These are phyloP conservation scores for Zizania palustris DNA, from an alignment of 202 grass and related monocot genomes.

Conservation along the genomic window DNA sequence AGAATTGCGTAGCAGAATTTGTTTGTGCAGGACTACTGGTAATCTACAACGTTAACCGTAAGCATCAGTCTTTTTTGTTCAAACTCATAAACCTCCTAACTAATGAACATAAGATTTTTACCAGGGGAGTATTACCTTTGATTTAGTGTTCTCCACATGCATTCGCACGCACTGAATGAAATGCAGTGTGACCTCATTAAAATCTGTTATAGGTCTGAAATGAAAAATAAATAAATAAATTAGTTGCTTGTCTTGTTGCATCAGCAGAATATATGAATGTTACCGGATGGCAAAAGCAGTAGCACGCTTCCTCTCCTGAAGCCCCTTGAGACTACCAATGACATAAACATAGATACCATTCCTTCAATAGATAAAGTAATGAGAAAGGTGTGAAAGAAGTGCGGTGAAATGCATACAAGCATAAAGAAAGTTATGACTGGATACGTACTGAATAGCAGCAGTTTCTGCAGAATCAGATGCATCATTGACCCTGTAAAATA, in stretches of 20 bases:
- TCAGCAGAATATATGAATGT: slow-evolving; percentile 8
- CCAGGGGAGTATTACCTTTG: slow-evolving; percentile 51
- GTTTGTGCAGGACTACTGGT: slow-evolving; percentile 41
- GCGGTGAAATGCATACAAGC: background rate
- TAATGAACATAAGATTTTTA: slow-evolving; percentile 6
- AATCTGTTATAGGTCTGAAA: slow-evolving; percentile 79
- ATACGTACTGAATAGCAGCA: slow-evolving; percentile 72
- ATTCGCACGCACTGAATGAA: slow-evolving; percentile 90
- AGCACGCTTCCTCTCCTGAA: slow-evolving; percentile 79
- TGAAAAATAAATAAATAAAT: slow-evolving; percentile 5
- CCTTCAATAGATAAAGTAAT: slow-evolving; percentile 49
- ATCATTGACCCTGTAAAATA: slow-evolving; percentile 76
- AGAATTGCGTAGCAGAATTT: slow-evolving; percentile 44
- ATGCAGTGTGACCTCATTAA: slow-evolving; percentile 78
- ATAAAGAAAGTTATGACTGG: background rate
- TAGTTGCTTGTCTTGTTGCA: slow-evolving; percentile 8
- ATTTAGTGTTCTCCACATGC: slow-evolving; percentile 81
- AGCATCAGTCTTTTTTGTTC: background rate
- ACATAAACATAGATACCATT: slow-evolving; percentile 87
- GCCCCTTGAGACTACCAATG: slow-evolving; percentile 83
- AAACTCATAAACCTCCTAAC: background rate
- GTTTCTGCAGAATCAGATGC: slow-evolving; percentile 81
- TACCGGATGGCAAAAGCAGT: slow-evolving; percentile 81
- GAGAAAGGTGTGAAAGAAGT: slow-evolving; percentile 1
- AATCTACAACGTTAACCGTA: slow-evolving; percentile 46